Evolutionary conservation across 441 rosid species (phyloP), one percentile per base, ranked within the genome.

Genomic region (Breynia disticha): DNA sequence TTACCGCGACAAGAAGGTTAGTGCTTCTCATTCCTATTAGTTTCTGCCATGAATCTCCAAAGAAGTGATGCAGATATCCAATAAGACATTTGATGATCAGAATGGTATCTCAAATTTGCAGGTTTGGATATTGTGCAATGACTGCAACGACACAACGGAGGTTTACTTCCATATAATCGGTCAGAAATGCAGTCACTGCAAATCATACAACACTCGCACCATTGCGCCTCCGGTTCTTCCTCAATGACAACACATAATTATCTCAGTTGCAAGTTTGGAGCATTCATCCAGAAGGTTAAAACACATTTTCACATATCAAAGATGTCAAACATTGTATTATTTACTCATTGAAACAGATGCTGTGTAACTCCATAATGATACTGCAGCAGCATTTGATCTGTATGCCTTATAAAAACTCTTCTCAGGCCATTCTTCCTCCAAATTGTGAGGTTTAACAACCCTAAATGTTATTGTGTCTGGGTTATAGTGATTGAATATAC

Each of bases 81-180:
- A 24, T 24, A 24, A 24, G 7, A 24, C 32, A 24, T 24, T 24
- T 24, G 32, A 24, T 24, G 7, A 24, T 24, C 7, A 24, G 3
- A 24, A 2, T 24, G 14, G 14, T 21, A 5, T 51, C 54, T 51
- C 5, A 24, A 39, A 49, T 60, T 56, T 67, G 71, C 83, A 91
- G 98, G 91, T 91, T 37, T 91, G 98, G 98, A 86, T 91, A 56
- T 80, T 91, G 19, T 91, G 98, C 63, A 91, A 91, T 16, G 97
- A 91, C 79, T 91, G 98, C 76, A 88, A 86, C 0, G 95, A 88
- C 80, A 91, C 91, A 3, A 86, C 98, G 0, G 97, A 88, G 64
- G 95, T 84, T 5, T 70, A 79, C 75, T 91, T 82, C 73, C 95
- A 91, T 68, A 78, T 91, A 61, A 78, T 86, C 0, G 95, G 98